These are phyloP conservation scores for Eucalyptus pauciflora DNA, from an alignment of 345 rosid genomes.

Conservation along the genomic window DNA sequence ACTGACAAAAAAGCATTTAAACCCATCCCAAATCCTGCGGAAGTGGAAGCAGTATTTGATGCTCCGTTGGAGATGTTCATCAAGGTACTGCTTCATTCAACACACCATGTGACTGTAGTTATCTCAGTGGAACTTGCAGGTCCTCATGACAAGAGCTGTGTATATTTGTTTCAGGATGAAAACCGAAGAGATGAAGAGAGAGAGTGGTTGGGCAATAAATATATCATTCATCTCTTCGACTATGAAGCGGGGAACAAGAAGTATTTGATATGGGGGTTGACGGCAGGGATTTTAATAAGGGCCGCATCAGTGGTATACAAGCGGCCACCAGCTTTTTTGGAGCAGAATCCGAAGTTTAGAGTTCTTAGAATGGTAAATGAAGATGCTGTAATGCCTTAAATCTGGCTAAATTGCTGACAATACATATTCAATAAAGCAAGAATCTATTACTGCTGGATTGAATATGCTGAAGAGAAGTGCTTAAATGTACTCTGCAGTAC, in stretches of 20 bases:
- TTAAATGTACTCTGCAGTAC: neutral
- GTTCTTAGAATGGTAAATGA: neutral
- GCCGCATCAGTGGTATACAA: constrained; percentile 50
- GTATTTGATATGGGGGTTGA: constrained; percentile 56
- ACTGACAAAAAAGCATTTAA: constrained; percentile 34
- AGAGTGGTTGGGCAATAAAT: constrained; percentile 37
- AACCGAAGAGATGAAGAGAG: constrained; percentile 41
- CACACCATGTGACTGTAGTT: neutral
- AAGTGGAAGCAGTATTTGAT: constrained; percentile 86
- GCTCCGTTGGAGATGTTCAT: constrained; percentile 92
- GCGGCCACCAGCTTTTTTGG: constrained; percentile 41
- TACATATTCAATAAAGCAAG: neutral
- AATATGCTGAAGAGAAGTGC: neutral
- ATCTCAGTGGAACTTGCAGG: neutral
- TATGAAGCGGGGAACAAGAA: constrained; percentile 10
- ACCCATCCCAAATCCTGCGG: constrained; percentile 64
- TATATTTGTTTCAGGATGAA: constrained; percentile 25
- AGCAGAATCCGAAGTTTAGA: constrained; percentile 41
- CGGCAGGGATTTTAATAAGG: constrained; percentile 52
- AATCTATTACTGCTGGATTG: neutral
- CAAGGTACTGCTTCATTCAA: constrained; percentile 25
- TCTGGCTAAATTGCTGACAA: neutral
- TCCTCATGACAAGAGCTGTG: neutral
- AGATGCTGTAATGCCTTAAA: neutral
- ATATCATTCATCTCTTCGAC: constrained; percentile 43